phyloP scores from a whole-genome alignment of 73 alveolate species.

The Symbiodinium natans region DNA sequence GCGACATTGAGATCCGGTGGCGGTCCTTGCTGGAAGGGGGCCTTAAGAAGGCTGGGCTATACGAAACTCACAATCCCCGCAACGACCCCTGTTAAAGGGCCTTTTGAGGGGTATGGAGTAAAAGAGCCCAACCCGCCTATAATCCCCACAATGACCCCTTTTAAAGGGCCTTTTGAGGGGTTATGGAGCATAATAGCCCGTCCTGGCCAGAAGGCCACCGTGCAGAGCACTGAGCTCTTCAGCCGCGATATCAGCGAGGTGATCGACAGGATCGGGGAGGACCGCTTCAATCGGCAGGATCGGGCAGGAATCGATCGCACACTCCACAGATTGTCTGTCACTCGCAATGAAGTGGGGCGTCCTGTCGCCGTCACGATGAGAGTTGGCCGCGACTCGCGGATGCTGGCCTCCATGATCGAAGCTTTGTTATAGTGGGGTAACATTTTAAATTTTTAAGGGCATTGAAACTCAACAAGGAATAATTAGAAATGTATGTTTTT shows the following conservation, averaged over 20 bases:
- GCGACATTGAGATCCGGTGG: not conserved
- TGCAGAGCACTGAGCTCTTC: too few relatives aligned
- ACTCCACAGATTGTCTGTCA: not conserved
- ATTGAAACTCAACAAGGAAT: not conserved
- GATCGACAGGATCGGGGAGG: not conserved
- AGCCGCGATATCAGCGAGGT: not conserved
- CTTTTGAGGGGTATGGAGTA: too few relatives aligned
- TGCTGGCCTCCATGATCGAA: slow-evolving; percentile 16
- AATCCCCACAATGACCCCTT: too few relatives aligned
- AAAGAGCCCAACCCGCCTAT: too few relatives aligned
- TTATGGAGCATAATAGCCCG: too few relatives aligned
- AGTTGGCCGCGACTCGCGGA: slow-evolving; percentile 31
- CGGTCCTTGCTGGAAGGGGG: not conserved
- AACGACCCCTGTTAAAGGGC: too few relatives aligned
- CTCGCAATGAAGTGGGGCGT: not conserved
- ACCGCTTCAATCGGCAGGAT: not conserved
- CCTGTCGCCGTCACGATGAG: slow-evolving; percentile 1
- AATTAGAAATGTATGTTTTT: not conserved
- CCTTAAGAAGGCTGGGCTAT: not conserved
- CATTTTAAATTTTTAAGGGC: not conserved
- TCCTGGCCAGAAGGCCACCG: too few relatives aligned
- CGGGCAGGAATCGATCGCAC: slow-evolving; percentile 32
- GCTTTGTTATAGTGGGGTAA: not conserved
- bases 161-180: too few relatives aligned
- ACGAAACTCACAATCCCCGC: not conserved